phyloP scores from a whole-genome alignment of 208 protist species.

The Trypanosoma scelopori region DNA sequence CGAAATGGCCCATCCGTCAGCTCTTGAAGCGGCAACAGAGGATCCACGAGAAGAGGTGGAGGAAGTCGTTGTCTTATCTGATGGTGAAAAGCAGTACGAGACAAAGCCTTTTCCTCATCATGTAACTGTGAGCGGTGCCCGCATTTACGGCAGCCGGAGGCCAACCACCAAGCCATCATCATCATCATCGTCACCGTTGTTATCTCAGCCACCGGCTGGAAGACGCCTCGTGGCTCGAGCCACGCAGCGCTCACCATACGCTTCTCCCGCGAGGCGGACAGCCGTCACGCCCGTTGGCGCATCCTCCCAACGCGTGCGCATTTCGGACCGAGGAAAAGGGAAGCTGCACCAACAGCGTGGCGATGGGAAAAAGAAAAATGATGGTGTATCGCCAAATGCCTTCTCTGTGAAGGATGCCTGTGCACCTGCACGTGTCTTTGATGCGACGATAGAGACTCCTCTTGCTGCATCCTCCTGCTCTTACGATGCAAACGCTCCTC shows the following conservation, averaged over 20 bases:
- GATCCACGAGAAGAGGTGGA: background rate
- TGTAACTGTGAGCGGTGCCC: background rate
- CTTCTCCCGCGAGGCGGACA: background rate
- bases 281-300: background rate
- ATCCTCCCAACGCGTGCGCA: background rate
- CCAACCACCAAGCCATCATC: background rate
- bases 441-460: conserved; percentile 5
- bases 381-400: conserved; percentile 1
- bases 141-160: background rate
- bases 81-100: background rate
- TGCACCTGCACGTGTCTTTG: background rate
- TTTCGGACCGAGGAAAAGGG: background rate
- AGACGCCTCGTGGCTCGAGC: background rate
- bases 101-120: background rate
- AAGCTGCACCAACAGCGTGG: background rate
- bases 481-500: background rate
- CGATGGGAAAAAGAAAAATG: background rate
- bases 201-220: background rate
- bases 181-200: background rate
- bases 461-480: conserved; percentile 4
- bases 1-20: background rate
- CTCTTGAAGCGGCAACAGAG: background rate
- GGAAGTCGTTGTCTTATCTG: conserved; percentile 8
- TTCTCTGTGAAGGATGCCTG: conserved; percentile 4
- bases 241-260: conserved; percentile 8